Conservation (phyloP, 352 stramenopile genomes). For the Pythium folliculosum region DNA sequence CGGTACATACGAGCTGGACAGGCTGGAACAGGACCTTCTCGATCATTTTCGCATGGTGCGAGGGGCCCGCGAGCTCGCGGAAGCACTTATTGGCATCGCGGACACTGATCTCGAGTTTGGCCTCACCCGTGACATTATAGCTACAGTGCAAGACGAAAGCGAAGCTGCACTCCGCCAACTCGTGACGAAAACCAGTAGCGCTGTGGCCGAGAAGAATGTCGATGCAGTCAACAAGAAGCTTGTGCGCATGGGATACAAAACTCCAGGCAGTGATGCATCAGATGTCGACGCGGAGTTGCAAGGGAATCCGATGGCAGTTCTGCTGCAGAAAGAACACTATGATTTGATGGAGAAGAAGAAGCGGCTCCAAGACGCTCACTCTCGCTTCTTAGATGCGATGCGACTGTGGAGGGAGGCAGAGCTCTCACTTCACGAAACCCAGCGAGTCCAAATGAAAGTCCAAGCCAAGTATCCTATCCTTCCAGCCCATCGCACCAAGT, state of each 20-base stretch:
- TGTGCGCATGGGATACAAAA: slow-evolving; percentile 68
- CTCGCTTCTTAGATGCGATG: slow-evolving; percentile 63
- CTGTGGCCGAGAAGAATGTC: slow-evolving; percentile 50
- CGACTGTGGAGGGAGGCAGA: slow-evolving; percentile 77
- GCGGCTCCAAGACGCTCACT: slow-evolving; percentile 51
- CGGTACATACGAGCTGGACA: slow-evolving; percentile 49
- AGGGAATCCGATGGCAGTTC: slow-evolving; percentile 38
- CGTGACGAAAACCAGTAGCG: slow-evolving; percentile 38
- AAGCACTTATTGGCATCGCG: slow-evolving; percentile 54
- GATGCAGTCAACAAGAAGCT: slow-evolving; percentile 47
- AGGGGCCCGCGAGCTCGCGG: slow-evolving; percentile 50
- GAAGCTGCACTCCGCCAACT: slow-evolving; percentile 46
- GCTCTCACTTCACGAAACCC: slow-evolving; percentile 51
- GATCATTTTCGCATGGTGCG: slow-evolving; percentile 83
- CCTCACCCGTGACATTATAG: slow-evolving; percentile 42
- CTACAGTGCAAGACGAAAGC: slow-evolving; percentile 43
- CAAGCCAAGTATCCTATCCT: slow-evolving; percentile 49
- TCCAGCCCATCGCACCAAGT: slow-evolving; percentile 49
- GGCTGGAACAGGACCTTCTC: slow-evolving; percentile 60
- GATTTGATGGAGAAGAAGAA: slow-evolving; percentile 52
- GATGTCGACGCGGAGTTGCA: not conserved
- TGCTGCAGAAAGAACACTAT: slow-evolving; percentile 59
- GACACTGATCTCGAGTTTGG: slow-evolving; percentile 71
- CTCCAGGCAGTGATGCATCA: not conserved
- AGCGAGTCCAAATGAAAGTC: slow-evolving; percentile 51